Base-by-base conservation (phyloP, 1,284 basidiomycete species). In the Ceratobasidium sp. region DNA sequence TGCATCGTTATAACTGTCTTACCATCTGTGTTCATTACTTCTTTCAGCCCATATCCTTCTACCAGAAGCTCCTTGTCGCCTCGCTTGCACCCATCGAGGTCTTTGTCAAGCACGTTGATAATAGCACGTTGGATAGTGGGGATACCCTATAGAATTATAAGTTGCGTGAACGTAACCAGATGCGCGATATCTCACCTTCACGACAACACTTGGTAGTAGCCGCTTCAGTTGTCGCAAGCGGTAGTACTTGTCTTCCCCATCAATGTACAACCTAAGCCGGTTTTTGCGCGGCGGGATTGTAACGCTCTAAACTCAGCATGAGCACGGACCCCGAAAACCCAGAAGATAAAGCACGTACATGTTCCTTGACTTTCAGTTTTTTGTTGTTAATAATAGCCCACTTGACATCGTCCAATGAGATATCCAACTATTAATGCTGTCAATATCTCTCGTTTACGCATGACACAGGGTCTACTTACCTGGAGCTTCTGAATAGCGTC, bases 21-120 rank as follows among this genome's bases (percentile, higher is more conserved):
- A 95, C 95, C 97, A 84, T 98, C 97, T 0, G 96, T 98, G 29
- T 90, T 93, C 98, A 99, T 99, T 80, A 98, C 97, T 80, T 95
- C 94, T 79, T 95, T 91, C 75, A 99, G 85, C n/a, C 98, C 98
- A 82, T 99, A 98, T 9, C 98, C 98, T 86, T 99, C 96, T 0
- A 98, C 95, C 7, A 99, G 88, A 8, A 98, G 84, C 79, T 95
- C 92, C 80, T 95, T 94, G 79, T 94, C 93, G 11, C 91, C 92
- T 80, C 94, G 94, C 81, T 91, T 90, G 1, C 92, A 93, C 76
- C 88, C 87, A 1, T 84, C 82, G 76, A 94, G 91, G 64, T 93
- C 89, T 78, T 93, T 92, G 74, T 95, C 93, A 81, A 94, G 94
- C 82, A 95, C 93, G 80, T 95, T 95, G 81, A 99, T 97, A 79